A percentile compares a stretch with the other conserved stretches of the same genome.
Evolutionary conservation across 768 basidiomycete genomes (phyloP).

Genomic region (Brasilioporus rufonigricans): DNA sequence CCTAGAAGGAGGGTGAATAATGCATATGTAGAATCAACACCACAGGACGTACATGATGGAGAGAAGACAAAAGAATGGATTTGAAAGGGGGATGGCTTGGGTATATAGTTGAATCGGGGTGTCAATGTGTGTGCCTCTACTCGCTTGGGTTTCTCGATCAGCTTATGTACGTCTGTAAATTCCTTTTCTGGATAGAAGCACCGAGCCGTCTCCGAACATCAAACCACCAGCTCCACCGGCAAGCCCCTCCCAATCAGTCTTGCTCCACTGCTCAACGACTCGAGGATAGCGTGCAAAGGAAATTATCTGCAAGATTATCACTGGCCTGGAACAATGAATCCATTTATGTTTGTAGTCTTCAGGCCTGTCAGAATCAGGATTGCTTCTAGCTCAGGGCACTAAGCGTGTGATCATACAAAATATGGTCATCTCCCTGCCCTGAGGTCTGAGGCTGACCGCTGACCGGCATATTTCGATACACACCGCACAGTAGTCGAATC

Average conservation of each 20-base stretch:
- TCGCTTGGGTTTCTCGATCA: conserved; percentile 12
- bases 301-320: too few relatives aligned
- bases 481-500: not conserved
- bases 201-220: not conserved
- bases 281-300: too few relatives aligned
- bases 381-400: conserved; percentile 13
- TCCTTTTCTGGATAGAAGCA: conserved; percentile 9
- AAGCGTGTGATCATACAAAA: not conserved
- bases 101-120: not conserved
- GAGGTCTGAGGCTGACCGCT: too few relatives aligned
- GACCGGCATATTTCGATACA: not conserved
- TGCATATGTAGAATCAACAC: not conserved
- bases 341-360: not conserved
- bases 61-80: conserved; percentile 14
- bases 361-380: not conserved
- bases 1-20: conserved; percentile 26
- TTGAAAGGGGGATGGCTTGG: conserved; percentile 4
- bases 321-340: too few relatives aligned
- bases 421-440: not conserved
- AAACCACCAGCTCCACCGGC: not conserved
- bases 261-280: not conserved
- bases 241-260: not conserved
- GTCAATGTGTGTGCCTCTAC: not conserved
- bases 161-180: conserved; percentile 1
- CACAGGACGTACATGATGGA: conserved; percentile 21